Base-by-base conservation (phyloP, 1,139 yeast species). In the Geotrichum reessii region DNA sequence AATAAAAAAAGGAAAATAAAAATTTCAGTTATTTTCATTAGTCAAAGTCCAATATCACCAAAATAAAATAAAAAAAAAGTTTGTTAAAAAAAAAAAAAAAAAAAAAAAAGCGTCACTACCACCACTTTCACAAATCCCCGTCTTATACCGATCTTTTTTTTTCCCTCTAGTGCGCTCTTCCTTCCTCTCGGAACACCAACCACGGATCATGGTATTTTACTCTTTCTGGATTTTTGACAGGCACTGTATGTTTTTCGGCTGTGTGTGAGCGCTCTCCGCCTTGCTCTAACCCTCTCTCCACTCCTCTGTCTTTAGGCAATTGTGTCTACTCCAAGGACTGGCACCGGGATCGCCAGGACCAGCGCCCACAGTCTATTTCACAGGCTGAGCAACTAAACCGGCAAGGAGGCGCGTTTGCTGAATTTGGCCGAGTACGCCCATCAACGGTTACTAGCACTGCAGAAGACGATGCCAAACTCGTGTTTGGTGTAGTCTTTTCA, bases 171-270 rank as follows among this genome's bases (percentile, higher is more conserved):
- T 5, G 17, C 42, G 42, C 14, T 19, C 42, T 19, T n/a, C 42
- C 42, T 19, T n/a, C n/a, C n/a, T 19, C 42, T 14, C 42, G 42
- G 19, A 14, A 37, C 42, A 47, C 21, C 21, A n/a, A 14, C n/a
- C 14, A 27, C 50, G n/a, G 21, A 47, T 14, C 27, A 81, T 81
- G 84, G 77, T 82, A 21, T 83, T 90, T 57, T 86, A 86, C 73
- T 87, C 96, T 8, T 87, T 91, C 70, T 87, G 91, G 85, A 81
- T 92, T 58, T 92, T 86, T 70, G 97, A 92, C 70, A 81, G 95
- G 69, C 97, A 92, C 71, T 88, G 96, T 74, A 69, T 52, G 80
- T 69, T 17, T 7, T 7, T 0, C 17, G 11, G 31, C n/a, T 6
- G n/a, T n/a, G n/a, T 47, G 12, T 25, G 21, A 2, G 14, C 31